Percentiles rank a stretch among this genome's conserved stretches.
These are phyloP conservation scores for Tetrahymena malaccensis DNA, from an alignment of 73 alveolate species.

Conservation along the genomic window DNA sequence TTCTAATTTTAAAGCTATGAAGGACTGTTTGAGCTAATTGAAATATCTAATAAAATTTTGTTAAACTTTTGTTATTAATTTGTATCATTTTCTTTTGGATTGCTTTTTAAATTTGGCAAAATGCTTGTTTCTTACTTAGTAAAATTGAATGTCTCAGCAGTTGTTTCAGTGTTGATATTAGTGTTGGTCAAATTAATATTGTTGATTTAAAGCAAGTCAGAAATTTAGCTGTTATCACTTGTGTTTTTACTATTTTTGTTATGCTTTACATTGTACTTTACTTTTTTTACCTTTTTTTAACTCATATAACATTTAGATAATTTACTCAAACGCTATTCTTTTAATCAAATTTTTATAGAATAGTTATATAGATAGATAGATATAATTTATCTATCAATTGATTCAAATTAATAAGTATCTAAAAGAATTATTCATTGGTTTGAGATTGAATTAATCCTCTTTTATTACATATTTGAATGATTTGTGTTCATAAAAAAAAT, in stretches of 20 bases:
- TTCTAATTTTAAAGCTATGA: neutral
- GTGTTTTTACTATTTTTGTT: neutral
- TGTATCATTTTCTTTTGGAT: neutral
- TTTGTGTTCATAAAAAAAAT: too few relatives aligned
- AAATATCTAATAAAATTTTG: neutral
- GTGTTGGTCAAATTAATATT: neutral
- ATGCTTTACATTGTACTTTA: neutral
- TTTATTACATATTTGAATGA: too few relatives aligned
- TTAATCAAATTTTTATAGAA: too few relatives aligned
- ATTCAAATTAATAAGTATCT: too few relatives aligned
- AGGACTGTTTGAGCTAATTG: neutral
- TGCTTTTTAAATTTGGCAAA: neutral
- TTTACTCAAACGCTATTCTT: neutral
- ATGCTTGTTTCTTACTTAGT: neutral
- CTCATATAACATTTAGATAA: neutral
- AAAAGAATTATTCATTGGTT: too few relatives aligned
- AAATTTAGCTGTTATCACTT: neutral
- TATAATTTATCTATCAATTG: too few relatives aligned
- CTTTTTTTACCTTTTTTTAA: neutral
- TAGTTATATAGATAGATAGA: too few relatives aligned
- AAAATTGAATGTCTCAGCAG: neutral
- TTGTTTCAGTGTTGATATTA: neutral
- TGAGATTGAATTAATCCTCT: too few relatives aligned
- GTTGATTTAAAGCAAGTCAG: neutral
- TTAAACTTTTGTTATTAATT: neutral